Evolutionary conservation across 768 basidiomycete genomes (phyloP), one percentile per base, ranked within the genome.

Genomic region (Thelephora aurantiotincta): DNA sequence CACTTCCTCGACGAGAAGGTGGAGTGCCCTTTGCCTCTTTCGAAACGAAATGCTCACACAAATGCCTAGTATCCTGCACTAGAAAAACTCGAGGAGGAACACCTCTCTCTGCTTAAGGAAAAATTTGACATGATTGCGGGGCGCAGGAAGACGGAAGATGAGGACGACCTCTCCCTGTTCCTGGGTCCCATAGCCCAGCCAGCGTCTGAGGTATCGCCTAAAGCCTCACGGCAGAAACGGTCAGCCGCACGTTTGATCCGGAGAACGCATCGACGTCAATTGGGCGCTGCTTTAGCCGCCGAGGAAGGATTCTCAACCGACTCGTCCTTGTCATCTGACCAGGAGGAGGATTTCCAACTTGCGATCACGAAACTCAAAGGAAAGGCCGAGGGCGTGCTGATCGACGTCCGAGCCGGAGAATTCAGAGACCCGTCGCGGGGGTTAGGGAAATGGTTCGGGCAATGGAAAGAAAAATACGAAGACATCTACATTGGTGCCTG

Each of bases 221-320:
- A 67, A 5, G 61, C 62, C 16, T 55, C 68, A 5, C 69, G 75
- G 42, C 68, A 62, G n/a, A 72, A 77, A 48, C 72, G 90, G 36
- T 70, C 75, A 5, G 57, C 68, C 30, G 80, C 75, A 4, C 78
- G 91, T 35, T 56, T 64, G 3, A 63, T 68, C 16, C 78, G 91
- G 12, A 74, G 77, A 33, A 55, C 66, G 33, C 60, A 60, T 26
- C 75, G 80, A 33, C 56, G 52, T 6, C 53, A 54, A 26, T 4
- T 30, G 26, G 26, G 23, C 45, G 20, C 33, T 50, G 9, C 48
- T 55, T 12, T 50, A 60, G 23, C 60, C 70, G 50, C 5, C 26
- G 82, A 91, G 54, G 87, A 91, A 61, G 92, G 90, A 0, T 90
- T 78, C 54, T 92, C 89, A 13, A 94, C 92, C 0, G 92, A 94